phyloP scores from a whole-genome alignment of 2,329 filamentous ascomycete genomes.

The Aspergillus glaucus region DNA sequence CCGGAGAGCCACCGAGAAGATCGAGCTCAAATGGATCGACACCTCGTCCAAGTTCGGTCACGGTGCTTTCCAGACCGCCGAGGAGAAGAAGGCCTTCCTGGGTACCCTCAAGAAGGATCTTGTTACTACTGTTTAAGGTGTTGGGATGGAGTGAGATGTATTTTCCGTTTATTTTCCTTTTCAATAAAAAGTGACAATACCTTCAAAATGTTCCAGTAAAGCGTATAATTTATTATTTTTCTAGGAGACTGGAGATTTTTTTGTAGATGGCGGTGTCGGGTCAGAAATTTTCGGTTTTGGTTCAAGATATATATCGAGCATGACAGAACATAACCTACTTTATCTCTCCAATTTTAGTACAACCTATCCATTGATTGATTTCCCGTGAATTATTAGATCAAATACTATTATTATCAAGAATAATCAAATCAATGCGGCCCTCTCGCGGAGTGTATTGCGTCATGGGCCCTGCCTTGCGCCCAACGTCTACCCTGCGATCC shows the following conservation, averaged over 20 bases:
- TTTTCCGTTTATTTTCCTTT: constrained; percentile 34
- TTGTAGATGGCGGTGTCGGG: constrained; percentile 1
- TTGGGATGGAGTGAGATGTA: constrained; percentile 30
- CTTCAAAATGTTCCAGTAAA: constrained; percentile 17
- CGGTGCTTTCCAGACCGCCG: constrained; percentile 97
- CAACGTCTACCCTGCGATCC: background rate
- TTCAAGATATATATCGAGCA: too few relatives aligned
- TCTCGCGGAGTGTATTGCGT: constrained; percentile 17
- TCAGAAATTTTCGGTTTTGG: too few relatives aligned
- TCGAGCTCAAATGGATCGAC: constrained; percentile 99
- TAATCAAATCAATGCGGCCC: constrained; percentile 1
- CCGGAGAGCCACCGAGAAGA: constrained; percentile 94
- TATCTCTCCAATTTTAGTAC: too few relatives aligned
- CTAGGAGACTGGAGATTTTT: background rate
- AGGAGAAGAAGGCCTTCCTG: constrained; percentile 96
- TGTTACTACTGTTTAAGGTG: constrained; percentile 48
- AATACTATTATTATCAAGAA: too few relatives aligned
- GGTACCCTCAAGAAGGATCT: constrained; percentile 99
- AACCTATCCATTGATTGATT: too few relatives aligned
- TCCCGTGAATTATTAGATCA: too few relatives aligned
- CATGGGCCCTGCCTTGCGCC: constrained; percentile 14
- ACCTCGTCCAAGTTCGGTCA: constrained; percentile 99
- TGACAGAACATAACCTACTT: too few relatives aligned
- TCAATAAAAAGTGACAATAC: constrained; percentile 38
- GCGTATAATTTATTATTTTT: too few relatives aligned